Evolutionary conservation across 2,329 filamentous ascomycete genomes (phyloP).

Genomic region (Paecilomyces dactylethromorphus): DNA sequence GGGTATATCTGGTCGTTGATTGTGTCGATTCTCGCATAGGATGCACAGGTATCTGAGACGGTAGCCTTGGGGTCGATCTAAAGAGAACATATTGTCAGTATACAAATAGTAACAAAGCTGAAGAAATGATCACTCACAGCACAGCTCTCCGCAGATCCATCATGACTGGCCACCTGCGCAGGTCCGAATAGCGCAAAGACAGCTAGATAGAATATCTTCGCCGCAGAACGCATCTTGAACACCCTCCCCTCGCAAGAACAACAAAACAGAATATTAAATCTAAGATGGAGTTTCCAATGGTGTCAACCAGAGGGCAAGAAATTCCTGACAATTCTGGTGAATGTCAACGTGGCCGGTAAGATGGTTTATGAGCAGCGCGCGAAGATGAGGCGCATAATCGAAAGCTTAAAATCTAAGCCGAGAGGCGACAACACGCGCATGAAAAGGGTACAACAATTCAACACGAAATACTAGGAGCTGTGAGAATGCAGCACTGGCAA

Average conservation of each 20-base stretch:
- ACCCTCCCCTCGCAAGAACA: neutral
- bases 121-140: slow-evolving; percentile 42
- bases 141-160: slow-evolving; percentile 44
- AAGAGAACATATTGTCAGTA: neutral
- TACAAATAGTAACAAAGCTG: neutral
- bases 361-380: neutral
- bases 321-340: neutral
- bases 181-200: slow-evolving; percentile 53
- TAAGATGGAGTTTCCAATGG: neutral
- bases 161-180: slow-evolving; percentile 39
- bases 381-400: neutral
- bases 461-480: neutral
- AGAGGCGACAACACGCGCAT: neutral
- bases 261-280: neutral
- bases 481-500: neutral
- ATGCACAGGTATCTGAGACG: slow-evolving; percentile 89
- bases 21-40: slow-evolving; percentile 80
- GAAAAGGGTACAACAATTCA: neutral
- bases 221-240: slow-evolving; percentile 45
- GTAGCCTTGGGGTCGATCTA: slow-evolving; percentile 84
- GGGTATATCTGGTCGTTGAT: slow-evolving; percentile 74
- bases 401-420: neutral
- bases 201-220: slow-evolving; percentile 55
- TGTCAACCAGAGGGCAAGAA: neutral
- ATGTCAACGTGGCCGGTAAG: neutral